phyloP scores from a whole-genome alignment of 345 rosid species.

The Mercurialis annua region DNA sequence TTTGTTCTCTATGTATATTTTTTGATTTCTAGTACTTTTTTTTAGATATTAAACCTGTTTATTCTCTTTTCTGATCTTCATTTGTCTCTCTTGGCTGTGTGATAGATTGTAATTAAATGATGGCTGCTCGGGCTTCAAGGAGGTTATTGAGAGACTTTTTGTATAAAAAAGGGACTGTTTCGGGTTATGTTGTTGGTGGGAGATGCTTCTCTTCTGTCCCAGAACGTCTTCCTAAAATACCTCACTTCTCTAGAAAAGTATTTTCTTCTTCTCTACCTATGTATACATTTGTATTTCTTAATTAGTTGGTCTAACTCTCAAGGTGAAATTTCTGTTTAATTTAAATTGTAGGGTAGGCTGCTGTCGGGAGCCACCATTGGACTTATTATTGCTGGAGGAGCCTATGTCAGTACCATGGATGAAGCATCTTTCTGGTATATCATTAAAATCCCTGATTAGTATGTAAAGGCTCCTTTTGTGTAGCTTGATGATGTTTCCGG shows the following conservation, averaged over 20 bases:
- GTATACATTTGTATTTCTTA: not conserved
- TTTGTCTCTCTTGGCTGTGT: too few relatives aligned
- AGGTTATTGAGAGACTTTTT: slow-evolving; percentile 42
- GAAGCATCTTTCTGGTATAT: slow-evolving; percentile 97
- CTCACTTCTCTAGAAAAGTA: slow-evolving; percentile 77
- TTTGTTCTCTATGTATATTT: too few relatives aligned
- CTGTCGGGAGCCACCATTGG: slow-evolving; percentile 85
- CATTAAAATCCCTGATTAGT: slow-evolving; percentile 11
- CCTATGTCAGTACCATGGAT: slow-evolving; percentile 93
- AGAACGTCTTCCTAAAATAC: slow-evolving; percentile 48
- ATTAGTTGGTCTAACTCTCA: not conserved
- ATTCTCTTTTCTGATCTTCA: too few relatives aligned
- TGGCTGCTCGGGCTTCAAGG: slow-evolving; percentile 51
- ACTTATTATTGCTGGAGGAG: slow-evolving; percentile 81
- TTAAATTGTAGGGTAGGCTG: slow-evolving; percentile 60
- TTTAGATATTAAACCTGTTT: too few relatives aligned
- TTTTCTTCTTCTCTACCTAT: not conserved
- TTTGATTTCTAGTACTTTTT: too few relatives aligned
- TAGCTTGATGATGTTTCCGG: not conserved
- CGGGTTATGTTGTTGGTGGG: slow-evolving; percentile 35
- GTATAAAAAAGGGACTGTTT: slow-evolving; percentile 28
- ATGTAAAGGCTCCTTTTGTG: not conserved
- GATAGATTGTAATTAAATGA: slow-evolving; percentile 16
- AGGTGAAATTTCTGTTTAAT: not conserved
- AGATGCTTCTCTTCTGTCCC: slow-evolving; percentile 41